Percentiles rank a stretch among this genome's conserved stretches.
Conservation (phyloP, 176 grass and related monocot genomes). For the Bothriochloa decipiens region DNA sequence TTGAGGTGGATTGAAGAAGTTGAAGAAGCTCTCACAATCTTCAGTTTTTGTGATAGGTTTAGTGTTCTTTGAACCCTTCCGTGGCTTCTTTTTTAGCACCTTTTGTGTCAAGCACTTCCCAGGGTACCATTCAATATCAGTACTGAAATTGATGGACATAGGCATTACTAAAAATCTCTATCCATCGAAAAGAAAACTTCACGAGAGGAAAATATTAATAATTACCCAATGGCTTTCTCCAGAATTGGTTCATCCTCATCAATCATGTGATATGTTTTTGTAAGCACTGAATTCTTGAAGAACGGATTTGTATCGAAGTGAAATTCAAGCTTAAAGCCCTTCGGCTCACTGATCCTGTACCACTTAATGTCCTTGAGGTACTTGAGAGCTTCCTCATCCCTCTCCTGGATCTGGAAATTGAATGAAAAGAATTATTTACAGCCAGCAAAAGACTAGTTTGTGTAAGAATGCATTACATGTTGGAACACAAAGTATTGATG, state of each 20-base stretch:
- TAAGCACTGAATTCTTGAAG: slow-evolving; percentile 85
- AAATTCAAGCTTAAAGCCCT: slow-evolving; percentile 98
- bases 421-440: slow-evolving; percentile 1
- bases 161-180: not conserved
- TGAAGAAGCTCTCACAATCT: slow-evolving; percentile 95
- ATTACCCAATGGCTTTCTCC: slow-evolving; percentile 91
- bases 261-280: slow-evolving; percentile 95
- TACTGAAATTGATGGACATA: slow-evolving; percentile 43
- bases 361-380: slow-evolving; percentile 97
- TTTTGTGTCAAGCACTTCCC: slow-evolving; percentile 95
- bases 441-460: not conserved
- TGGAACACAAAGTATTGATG: not conserved
- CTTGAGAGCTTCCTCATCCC: slow-evolving; percentile 85
- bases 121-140: slow-evolving; percentile 87
- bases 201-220: not conserved
- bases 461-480: not conserved
- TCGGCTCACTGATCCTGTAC: slow-evolving; percentile 66
- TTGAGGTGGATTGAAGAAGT: slow-evolving; percentile 97
- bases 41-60: slow-evolving; percentile 93
- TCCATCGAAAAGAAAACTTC: not conserved
- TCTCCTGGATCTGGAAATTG: slow-evolving; percentile 76
- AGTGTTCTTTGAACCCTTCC: slow-evolving; percentile 88
- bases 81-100: slow-evolving; percentile 91
- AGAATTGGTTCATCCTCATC: slow-evolving; percentile 95
- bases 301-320: slow-evolving; percentile 79